A percentile compares a stretch with the other conserved stretches of the same genome.
phyloP scores from a whole-genome alignment of 805 yeast genomes.

The Wickerhamiella brachini region DNA sequence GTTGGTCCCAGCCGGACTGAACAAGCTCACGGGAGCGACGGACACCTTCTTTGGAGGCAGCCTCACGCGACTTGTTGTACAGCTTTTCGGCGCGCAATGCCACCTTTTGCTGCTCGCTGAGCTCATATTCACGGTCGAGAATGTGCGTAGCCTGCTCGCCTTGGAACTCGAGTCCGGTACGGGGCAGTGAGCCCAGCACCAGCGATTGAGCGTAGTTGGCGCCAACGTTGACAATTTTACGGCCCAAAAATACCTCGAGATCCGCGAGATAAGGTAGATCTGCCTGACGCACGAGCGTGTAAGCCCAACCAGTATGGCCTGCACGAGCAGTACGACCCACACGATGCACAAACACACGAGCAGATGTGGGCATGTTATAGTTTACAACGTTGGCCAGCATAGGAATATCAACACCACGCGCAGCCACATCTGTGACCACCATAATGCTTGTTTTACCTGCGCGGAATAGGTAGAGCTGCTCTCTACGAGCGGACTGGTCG shows the following conservation, averaged over 20 bases:
- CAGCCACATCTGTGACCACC: slow-evolving; percentile 89
- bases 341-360: slow-evolving; percentile 90
- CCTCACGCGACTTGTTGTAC: slow-evolving; percentile 68
- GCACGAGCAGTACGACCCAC: slow-evolving; percentile 99
- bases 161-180: slow-evolving; percentile 52
- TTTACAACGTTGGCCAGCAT: slow-evolving; percentile 89
- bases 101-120: slow-evolving; percentile 50
- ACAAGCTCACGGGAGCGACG: slow-evolving; percentile 71
- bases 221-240: slow-evolving; percentile 45
- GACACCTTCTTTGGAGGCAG: slow-evolving; percentile 78
- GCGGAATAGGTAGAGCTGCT: slow-evolving; percentile 74
- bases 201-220: slow-evolving; percentile 67
- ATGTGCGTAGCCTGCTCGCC: slow-evolving; percentile 59
- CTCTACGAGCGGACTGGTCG: slow-evolving; percentile 88
- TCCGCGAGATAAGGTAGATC: slow-evolving; percentile 87
- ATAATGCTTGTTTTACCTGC: slow-evolving; percentile 71
- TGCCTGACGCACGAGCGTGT: slow-evolving; percentile 67
- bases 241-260: slow-evolving; percentile 77
- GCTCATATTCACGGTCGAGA: slow-evolving; percentile 51
- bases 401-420: slow-evolving; percentile 98
- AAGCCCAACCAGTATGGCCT: slow-evolving; percentile 96
- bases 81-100: slow-evolving; percentile 79
- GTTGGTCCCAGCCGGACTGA: slow-evolving; percentile 60
- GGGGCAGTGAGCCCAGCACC: slow-evolving; percentile 73
- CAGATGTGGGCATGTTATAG: slow-evolving; percentile 78